A percentile compares a stretch with the other conserved stretches of the same genome.
Conservation (phyloP, 345 rosid species). For the Turritis glabra region DNA sequence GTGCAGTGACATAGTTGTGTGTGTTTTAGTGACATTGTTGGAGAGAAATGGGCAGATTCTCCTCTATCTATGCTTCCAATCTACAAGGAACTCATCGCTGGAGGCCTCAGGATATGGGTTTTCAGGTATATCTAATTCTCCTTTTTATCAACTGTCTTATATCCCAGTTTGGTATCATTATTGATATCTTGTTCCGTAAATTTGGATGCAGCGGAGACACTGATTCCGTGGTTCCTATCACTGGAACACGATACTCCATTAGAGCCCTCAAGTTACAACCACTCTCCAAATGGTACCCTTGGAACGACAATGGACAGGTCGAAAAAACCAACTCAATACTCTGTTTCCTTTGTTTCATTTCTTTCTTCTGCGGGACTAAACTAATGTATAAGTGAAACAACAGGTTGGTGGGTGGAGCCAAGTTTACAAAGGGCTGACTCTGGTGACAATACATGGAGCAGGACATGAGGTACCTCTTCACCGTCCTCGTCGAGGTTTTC, state of each 20-base stretch:
- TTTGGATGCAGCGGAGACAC: constrained; percentile 79
- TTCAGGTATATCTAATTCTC: constrained; percentile 52
- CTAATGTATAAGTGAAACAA: background rate
- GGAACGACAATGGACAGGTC: constrained; percentile 60
- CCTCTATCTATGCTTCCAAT: constrained; percentile 95
- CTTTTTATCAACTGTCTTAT: background rate
- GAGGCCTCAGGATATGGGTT: constrained; percentile 84
- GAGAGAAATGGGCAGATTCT: constrained; percentile 77
- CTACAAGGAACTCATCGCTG: constrained; percentile 81
- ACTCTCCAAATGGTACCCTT: constrained; percentile 77
- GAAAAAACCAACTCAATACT: background rate
- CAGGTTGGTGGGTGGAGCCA: constrained; percentile 99
- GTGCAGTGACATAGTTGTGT: constrained; percentile 5
- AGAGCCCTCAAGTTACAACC: constrained; percentile 79
- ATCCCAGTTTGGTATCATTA: background rate
- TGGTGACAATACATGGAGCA: constrained; percentile 85
- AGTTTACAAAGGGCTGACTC: constrained; percentile 79
- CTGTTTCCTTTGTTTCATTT: background rate
- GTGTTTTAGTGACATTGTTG: constrained; percentile 59
- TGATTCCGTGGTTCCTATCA: constrained; percentile 84
- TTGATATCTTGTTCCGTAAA: background rate
- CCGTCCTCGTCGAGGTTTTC: constrained; percentile 80
- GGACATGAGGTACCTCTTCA: constrained; percentile 92
- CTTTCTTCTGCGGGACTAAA: background rate
- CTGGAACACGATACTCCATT: constrained; percentile 89